These are phyloP conservation scores for Pyricularia sp. DNA, from an alignment of 2,329 filamentous ascomycete species.

Conservation along the genomic window DNA sequence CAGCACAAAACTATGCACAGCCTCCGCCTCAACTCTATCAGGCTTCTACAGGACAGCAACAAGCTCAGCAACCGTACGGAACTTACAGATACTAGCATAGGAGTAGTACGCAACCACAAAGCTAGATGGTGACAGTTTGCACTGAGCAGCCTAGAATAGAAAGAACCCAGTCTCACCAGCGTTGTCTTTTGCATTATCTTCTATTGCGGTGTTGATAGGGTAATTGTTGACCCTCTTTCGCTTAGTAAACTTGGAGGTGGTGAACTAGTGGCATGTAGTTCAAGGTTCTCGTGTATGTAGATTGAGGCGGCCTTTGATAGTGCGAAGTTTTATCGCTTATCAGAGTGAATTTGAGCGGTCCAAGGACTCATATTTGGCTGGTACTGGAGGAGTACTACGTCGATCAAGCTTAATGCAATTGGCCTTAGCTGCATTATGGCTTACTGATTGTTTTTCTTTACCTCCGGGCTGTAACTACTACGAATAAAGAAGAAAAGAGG, in stretches of 20 bases:
- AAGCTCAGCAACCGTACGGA: slow-evolving; percentile 6
- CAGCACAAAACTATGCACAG: slow-evolving; percentile 2
- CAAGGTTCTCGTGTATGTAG: not conserved
- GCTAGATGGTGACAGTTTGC: not conserved
- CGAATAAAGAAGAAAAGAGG: not conserved
- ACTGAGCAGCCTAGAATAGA: not conserved
- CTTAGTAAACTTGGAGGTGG: not conserved
- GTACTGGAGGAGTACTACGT: not conserved
- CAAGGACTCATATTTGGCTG: too few relatives aligned
- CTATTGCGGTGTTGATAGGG: not conserved
- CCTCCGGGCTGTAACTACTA: not conserved
- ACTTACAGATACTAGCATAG: slow-evolving; percentile 11
- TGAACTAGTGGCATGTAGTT: not conserved
- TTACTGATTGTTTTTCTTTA: not conserved
- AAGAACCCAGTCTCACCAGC: not conserved
- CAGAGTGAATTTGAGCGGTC: not conserved
- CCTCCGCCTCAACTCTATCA: slow-evolving; percentile 6
- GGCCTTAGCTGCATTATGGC: not conserved
- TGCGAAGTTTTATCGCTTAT: not conserved
- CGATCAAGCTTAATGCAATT: not conserved
- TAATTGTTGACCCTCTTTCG: not conserved
- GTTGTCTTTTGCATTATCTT: not conserved
- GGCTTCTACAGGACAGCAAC: slow-evolving; percentile 6
- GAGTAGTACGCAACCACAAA: not conserved
- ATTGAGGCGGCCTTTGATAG: not conserved